Evolutionary conservation across 192 early-diverging fungal species (phyloP).

Genomic region (Podila minutissima): DNA sequence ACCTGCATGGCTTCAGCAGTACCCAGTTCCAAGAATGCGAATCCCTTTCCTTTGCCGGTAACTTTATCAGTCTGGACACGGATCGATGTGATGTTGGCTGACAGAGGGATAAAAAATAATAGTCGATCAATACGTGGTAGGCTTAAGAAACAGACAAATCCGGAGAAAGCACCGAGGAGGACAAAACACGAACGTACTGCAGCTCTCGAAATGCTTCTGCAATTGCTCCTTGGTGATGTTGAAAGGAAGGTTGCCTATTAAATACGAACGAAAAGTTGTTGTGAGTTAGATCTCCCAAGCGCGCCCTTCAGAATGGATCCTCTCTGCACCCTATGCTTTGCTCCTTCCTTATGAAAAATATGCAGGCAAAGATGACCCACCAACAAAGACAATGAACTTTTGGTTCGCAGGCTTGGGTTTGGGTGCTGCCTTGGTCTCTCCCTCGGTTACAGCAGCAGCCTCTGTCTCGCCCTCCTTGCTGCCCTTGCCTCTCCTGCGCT

Average conservation of each 20-base stretch:
- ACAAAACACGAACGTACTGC: constrained; percentile 36
- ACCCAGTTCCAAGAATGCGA: constrained; percentile 77
- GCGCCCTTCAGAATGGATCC: neutral
- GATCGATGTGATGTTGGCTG: constrained; percentile 62
- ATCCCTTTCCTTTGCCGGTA: constrained; percentile 76
- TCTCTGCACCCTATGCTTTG: too few relatives aligned
- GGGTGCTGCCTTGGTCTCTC: constrained; percentile 17
- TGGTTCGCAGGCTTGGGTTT: constrained; percentile 13
- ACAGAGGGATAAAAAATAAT: neutral
- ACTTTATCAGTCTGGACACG: constrained; percentile 75
- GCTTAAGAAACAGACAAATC: neutral
- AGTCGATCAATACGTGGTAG: too few relatives aligned
- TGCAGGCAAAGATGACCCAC: constrained; percentile 7
- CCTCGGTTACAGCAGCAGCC: neutral
- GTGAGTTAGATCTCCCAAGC: neutral
- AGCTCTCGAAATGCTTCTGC: constrained; percentile 65
- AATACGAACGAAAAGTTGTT: neutral
- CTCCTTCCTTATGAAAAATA: neutral
- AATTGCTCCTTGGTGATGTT: constrained; percentile 71
- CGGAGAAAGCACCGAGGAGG: neutral
- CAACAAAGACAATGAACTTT: constrained; percentile 52
- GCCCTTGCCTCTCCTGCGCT: constrained; percentile 48
- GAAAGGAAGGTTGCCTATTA: constrained; percentile 69
- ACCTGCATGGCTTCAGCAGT: constrained; percentile 61
- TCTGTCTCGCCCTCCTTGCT: constrained; percentile 9